A percentile compares a stretch with the other conserved stretches of the same genome.
Conservation (phyloP, 768 basidiomycete species). For the Pisolithus sp. region DNA sequence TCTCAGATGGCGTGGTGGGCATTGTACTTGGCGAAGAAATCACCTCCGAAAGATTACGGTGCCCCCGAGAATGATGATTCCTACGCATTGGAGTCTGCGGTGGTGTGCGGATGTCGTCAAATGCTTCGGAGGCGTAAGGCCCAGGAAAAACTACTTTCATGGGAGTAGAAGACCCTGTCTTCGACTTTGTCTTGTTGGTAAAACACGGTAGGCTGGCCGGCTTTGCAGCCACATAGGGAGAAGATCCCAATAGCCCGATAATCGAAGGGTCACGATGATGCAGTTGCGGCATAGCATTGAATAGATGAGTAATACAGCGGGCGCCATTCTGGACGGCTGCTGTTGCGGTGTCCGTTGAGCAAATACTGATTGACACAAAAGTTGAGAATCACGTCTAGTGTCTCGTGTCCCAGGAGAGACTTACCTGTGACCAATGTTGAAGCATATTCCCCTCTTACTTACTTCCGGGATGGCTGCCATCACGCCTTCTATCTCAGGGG, state of each 20-base stretch:
- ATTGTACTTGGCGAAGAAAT: constrained; percentile 1
- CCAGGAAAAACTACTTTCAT: constrained; percentile 12
- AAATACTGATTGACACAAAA: constrained; percentile 46
- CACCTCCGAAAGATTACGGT: neutral
- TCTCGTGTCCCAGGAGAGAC: constrained; percentile 1
- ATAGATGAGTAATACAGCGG: constrained; percentile 84
- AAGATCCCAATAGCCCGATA: constrained; percentile 80
- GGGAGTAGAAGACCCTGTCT: constrained; percentile 3
- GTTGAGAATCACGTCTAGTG: constrained; percentile 3
- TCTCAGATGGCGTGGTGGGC: constrained; percentile 12
- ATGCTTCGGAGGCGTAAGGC: constrained; percentile 49
- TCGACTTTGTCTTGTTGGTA: constrained; percentile 9
- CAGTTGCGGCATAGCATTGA: constrained; percentile 89
- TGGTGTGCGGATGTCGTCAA: constrained; percentile 52
- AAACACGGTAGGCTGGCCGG: constrained; percentile 25
- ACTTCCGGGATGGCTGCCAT: constrained; percentile 61
- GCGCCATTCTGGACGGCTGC: constrained; percentile 68
- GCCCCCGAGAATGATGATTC: neutral
- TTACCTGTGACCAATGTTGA: constrained; percentile 89
- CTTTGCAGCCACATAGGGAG: constrained; percentile 49
- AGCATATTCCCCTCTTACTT: constrained; percentile 57
- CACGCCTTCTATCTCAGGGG: constrained; percentile 82
- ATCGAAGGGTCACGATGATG: constrained; percentile 91
- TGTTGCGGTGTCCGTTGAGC: constrained; percentile 67
- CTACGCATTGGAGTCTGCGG: constrained; percentile 41